Evolutionary conservation across 768 basidiomycete genomes (phyloP), one percentile per base, ranked within the genome.

Genomic region (Lactifluus piperatus): DNA sequence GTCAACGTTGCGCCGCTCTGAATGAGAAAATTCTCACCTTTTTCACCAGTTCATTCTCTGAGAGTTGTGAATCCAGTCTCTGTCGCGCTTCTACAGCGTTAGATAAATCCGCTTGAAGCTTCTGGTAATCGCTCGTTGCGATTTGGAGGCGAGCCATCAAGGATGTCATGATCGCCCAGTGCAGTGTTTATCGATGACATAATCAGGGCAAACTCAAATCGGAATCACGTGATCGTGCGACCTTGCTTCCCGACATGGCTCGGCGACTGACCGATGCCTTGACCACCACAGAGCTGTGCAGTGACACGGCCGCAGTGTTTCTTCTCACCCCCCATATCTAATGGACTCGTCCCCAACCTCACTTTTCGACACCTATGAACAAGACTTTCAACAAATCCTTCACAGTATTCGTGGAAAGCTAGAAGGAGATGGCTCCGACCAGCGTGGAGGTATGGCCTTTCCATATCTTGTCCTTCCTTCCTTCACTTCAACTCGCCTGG

Each of bases 31-130:
- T 13, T 18, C 36, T 1, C 39, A 87, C 94, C 81, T 94, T 91
- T 70, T 91, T 84, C 46, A 97, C 95, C 49, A 84, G 75, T 71
- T 97, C 91, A 72, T 94, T 97, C 74, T 97, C 95, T 6, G 86
- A 85, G 45, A 87, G 73, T 69, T 97, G 94, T 0, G 92, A 84
- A 62, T 95, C 95, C n/a, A 97, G 79, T 54, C 82, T 80, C 66
- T 95, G 91, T 45, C 88, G 78, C 14, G 83, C 85, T 64, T 93
- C 91, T 37, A 98, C 86, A 4, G 81, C 77, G 56, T 75, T 77
- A 1, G 84, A 76, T 41, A 93, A 74, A 61, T 94, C 91, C 2
- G 72, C 68, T 68, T 97, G 92, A 8, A 94, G 67, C 66, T 87
- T 90, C 67, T 93, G 88, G 68, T 85, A 94, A 62, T 90, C 90